phyloP scores from a whole-genome alignment of 2,329 filamentous ascomycete species.

The Monosporascus ibericus region DNA sequence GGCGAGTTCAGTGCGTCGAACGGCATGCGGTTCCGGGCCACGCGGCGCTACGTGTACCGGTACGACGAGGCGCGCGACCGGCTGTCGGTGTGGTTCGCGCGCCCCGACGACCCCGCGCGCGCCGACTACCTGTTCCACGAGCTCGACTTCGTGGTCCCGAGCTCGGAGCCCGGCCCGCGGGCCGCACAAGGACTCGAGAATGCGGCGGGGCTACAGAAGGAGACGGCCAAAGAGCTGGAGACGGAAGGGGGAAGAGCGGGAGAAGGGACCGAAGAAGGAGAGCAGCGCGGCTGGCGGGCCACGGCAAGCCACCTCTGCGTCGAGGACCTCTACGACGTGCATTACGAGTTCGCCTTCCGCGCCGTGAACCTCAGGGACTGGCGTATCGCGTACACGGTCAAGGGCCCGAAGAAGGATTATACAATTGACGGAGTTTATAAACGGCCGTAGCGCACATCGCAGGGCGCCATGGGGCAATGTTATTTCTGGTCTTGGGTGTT shows the following conservation, averaged over 20 bases:
- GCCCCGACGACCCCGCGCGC: constrained; percentile 51
- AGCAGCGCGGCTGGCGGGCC: constrained; percentile 50
- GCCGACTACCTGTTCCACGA: constrained; percentile 73
- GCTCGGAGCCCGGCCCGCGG: constrained; percentile 8
- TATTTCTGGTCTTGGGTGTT: too few species aligned
- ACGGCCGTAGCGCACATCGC: constrained; percentile 20
- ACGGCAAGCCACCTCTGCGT: constrained; percentile 64
- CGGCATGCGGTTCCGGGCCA: constrained; percentile 53
- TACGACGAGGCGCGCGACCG: constrained; percentile 56
- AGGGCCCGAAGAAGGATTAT: constrained; percentile 71
- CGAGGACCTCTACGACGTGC: constrained; percentile 65
- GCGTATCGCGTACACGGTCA: constrained; percentile 58
- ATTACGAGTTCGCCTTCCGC: constrained; percentile 60
- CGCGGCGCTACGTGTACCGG: constrained; percentile 65
- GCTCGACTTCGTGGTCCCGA: constrained; percentile 50
- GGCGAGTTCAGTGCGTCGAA: constrained; percentile 56
- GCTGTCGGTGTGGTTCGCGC: constrained; percentile 69
- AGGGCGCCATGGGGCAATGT: neutral
- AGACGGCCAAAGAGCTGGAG: neutral
- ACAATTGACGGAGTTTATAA: constrained; percentile 49
- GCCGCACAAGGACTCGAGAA: neutral
- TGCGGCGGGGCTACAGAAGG: constrained; percentile 1
- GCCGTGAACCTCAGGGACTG: constrained; percentile 53
- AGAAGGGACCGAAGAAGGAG: constrained; percentile 15
- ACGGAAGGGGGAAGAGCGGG: neutral